A percentile compares a stretch with the other conserved stretches of the same genome.
These are phyloP conservation scores for Wallacemonas sp. DNA, from an alignment of 208 protist genomes.

Conservation along the genomic window DNA sequence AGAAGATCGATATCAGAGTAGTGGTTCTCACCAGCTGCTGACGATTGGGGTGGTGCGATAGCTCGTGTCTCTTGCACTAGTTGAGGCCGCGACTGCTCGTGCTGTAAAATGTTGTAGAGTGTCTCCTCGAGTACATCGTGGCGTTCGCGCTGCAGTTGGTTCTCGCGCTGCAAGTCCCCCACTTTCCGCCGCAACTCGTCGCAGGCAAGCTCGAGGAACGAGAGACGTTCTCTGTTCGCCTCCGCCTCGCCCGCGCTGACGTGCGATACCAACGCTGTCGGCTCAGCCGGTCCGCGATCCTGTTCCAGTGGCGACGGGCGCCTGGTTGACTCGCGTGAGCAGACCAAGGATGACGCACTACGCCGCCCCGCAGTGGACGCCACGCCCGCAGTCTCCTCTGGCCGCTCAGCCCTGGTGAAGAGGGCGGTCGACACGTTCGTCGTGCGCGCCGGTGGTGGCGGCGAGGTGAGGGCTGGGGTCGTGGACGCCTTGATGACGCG, in stretches of 20 bases:
- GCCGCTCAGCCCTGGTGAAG: not conserved
- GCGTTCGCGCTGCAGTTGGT: not conserved
- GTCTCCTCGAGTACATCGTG: constrained; percentile 10
- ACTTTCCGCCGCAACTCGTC: not conserved
- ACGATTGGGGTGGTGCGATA: too few species aligned
- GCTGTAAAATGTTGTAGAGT: constrained; percentile 2
- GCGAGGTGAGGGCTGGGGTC: too few species aligned
- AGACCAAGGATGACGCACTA: not conserved
- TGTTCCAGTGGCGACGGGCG: not conserved
- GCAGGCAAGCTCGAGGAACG: constrained; percentile 10
- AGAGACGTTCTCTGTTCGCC: not conserved
- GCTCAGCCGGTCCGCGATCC: too few species aligned
- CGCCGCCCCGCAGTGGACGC: not conserved
- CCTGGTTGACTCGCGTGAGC: not conserved
- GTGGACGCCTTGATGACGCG: not conserved
- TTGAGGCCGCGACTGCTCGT: too few species aligned
- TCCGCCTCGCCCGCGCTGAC: not conserved
- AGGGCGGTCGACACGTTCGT: not conserved
- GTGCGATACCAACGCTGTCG: not conserved
- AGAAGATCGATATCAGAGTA: constrained; percentile 15
- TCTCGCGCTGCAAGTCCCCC: not conserved
- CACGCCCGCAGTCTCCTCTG: too few species aligned
- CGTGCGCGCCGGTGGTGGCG: not conserved
- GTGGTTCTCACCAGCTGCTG: too few species aligned
- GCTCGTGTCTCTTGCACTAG: too few species aligned